A percentile compares a stretch with the other conserved stretches of the same genome.
phyloP scores from a whole-genome alignment of 805 yeast species.

The Wickerhamiella shivajii region DNA sequence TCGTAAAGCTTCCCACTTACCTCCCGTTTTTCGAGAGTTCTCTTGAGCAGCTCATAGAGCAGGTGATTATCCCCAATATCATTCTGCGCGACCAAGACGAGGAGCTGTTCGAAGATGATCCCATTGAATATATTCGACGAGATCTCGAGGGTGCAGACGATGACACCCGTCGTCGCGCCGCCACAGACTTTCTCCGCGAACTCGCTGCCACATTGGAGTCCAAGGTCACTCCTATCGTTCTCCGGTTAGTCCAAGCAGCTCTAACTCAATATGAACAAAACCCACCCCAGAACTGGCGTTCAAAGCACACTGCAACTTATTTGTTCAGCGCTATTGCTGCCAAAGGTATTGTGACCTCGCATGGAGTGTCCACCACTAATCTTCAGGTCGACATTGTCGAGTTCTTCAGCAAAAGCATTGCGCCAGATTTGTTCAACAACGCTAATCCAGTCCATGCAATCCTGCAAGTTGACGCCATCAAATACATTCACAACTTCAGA shows the following conservation, averaged over 20 bases:
- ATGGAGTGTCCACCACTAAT: slow-evolving; percentile 82
- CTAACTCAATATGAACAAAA: slow-evolving; percentile 36
- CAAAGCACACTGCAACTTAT: slow-evolving; percentile 75
- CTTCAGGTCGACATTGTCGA: slow-evolving; percentile 70
- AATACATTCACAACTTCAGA: slow-evolving; percentile 76
- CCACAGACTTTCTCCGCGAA: slow-evolving; percentile 85
- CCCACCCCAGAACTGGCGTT: slow-evolving; percentile 51
- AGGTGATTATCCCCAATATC: slow-evolving; percentile 79
- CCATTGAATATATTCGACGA: slow-evolving; percentile 79
- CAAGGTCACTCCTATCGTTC: slow-evolving; percentile 57
- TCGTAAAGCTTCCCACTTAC: slow-evolving; percentile 56
- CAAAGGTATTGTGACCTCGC: slow-evolving; percentile 71
- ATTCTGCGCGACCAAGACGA: slow-evolving; percentile 75
- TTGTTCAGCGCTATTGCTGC: slow-evolving; percentile 82
- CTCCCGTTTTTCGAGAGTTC: slow-evolving; percentile 48
- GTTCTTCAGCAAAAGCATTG: slow-evolving; percentile 69
- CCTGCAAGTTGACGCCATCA: slow-evolving; percentile 81
- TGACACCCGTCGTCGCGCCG: slow-evolving; percentile 80
- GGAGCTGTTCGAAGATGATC: slow-evolving; percentile 93
- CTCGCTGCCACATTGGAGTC: slow-evolving; percentile 66
- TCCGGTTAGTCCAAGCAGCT: slow-evolving; percentile 56
- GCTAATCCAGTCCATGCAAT: slow-evolving; percentile 45
- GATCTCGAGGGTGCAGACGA: slow-evolving; percentile 92
- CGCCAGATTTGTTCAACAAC: slow-evolving; percentile 55
- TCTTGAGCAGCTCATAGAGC: slow-evolving; percentile 61